phyloP scores from a whole-genome alignment of 2,329 filamentous ascomycete genomes.

The Phialocephala sp. region DNA sequence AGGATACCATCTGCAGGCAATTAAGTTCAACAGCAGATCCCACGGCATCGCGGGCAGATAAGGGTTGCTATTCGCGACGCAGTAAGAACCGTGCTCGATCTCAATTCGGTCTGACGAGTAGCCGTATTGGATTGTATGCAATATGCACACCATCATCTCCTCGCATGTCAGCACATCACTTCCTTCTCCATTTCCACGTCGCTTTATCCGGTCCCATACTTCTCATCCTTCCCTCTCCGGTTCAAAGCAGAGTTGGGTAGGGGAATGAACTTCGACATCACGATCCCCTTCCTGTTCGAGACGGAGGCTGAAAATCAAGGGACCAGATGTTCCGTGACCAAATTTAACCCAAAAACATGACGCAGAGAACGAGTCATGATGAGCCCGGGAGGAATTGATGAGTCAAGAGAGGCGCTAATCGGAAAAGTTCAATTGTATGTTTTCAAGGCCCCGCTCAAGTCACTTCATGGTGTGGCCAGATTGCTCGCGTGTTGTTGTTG shows the following conservation, averaged over 20 bases:
- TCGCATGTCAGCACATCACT: slow-evolving; percentile 6
- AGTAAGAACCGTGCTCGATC: background rate
- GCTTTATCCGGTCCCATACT: slow-evolving; percentile 2
- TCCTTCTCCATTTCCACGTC: background rate
- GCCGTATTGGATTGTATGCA: background rate
- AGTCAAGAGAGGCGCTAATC: background rate
- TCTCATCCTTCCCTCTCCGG: background rate
- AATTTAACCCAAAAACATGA: slow-evolving; percentile 7
- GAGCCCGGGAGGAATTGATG: background rate
- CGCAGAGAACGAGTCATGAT: slow-evolving; percentile 12
- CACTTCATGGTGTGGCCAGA: background rate
- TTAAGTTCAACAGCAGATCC: slow-evolving; percentile 3
- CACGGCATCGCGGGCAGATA: background rate
- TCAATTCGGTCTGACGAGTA: slow-evolving; percentile 5
- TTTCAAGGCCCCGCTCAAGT: background rate
- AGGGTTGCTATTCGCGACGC: slow-evolving; percentile 1
- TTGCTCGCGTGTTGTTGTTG: background rate
- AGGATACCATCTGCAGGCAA: background rate
- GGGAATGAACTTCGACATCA: slow-evolving; percentile 4
- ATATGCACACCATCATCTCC: background rate
- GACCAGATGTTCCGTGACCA: slow-evolving; percentile 7
- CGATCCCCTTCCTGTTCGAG: slow-evolving; percentile 1
- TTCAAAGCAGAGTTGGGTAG: background rate
- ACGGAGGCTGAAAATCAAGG: slow-evolving; percentile 11
- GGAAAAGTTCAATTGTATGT: background rate